Conservation (phyloP, 2,329 filamentous ascomycete species). For the Cordyceps javanica region DNA sequence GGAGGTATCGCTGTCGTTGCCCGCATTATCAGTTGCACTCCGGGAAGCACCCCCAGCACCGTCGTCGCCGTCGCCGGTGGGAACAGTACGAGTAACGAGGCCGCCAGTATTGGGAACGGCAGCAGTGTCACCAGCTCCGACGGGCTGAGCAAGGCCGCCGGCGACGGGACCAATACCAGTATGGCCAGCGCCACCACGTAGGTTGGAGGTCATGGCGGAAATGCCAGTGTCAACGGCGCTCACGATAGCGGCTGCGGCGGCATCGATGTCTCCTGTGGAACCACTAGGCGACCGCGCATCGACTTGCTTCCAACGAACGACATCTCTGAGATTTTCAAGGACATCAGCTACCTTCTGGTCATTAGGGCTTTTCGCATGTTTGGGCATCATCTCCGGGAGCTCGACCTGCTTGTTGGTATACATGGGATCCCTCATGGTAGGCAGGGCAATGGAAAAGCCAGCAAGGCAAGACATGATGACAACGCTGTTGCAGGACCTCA, state of each 20-base stretch:
- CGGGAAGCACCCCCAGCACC: no score
- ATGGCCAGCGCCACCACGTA: background rate
- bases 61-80: background rate
- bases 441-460: background rate
- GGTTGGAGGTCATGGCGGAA: background rate
- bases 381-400: constrained; percentile 2
- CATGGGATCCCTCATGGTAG: background rate
- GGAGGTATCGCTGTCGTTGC: background rate
- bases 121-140: background rate
- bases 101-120: background rate
- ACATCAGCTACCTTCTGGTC: background rate
- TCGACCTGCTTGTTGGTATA: background rate
- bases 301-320: background rate
- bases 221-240: background rate
- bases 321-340: background rate
- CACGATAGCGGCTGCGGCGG: background rate
- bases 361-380: background rate
- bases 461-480: constrained; percentile 4
- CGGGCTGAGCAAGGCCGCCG: background rate
- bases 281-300: constrained; percentile 1
- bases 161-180: background rate
- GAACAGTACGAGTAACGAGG: background rate
- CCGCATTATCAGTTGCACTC: background rate
- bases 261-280: background rate
- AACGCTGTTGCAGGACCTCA: constrained; percentile 6